phyloP scores from a whole-genome alignment of 1,139 yeast species.

The Tardiomyces depauwii region DNA sequence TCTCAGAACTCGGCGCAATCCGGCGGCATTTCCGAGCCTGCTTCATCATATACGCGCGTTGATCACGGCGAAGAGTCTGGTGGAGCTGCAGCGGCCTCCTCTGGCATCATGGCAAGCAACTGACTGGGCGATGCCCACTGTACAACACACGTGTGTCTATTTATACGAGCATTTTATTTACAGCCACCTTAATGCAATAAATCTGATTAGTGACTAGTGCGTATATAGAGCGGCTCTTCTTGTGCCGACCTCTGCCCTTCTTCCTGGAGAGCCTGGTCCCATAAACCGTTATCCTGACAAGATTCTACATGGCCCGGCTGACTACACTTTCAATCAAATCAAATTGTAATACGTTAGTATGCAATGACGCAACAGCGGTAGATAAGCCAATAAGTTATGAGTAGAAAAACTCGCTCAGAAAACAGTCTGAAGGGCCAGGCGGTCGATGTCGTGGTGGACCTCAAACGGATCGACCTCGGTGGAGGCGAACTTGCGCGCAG shows the following conservation, averaged over 20 bases:
- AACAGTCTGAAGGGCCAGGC: background rate
- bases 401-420: background rate
- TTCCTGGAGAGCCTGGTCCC: too few relatives aligned
- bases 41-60: background rate
- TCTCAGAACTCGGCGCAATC: background rate
- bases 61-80: background rate
- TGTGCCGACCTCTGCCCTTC: too few relatives aligned
- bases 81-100: background rate
- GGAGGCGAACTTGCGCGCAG: background rate
- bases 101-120: background rate
- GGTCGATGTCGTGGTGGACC: background rate
- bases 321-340: too few relatives aligned
- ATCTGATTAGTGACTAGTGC: too few relatives aligned
- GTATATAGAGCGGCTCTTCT: too few relatives aligned
- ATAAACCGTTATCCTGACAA: too few relatives aligned
- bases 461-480: constrained; percentile 1
- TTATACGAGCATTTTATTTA: background rate
- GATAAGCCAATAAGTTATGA: too few relatives aligned
- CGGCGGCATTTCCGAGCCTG: background rate
- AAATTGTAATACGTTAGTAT: too few relatives aligned
- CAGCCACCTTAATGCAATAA: too few relatives aligned
- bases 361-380: too few relatives aligned
- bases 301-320: too few relatives aligned
- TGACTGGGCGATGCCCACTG: background rate
- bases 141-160: background rate